A percentile compares a stretch with the other conserved stretches of the same genome.
phyloP scores from a whole-genome alignment of 371 early-diverging fungal species.

The Encephalitozoon hellem region DNA sequence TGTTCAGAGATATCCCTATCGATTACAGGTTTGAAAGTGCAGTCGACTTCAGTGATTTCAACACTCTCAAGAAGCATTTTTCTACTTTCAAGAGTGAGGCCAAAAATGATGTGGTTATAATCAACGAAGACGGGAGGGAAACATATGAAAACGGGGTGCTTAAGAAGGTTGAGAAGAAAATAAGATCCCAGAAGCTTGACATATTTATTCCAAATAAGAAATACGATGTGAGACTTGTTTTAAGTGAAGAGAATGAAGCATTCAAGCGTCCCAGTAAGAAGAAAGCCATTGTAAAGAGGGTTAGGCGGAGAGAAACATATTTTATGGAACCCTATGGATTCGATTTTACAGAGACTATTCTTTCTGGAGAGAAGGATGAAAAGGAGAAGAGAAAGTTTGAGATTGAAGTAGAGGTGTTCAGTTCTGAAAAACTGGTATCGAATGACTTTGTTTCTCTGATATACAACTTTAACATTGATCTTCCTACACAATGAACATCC shows the following conservation, averaged over 20 bases:
- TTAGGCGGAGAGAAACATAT: conserved; percentile 13
- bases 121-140: conserved; percentile 10
- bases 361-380: conserved; percentile 8
- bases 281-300: neutral
- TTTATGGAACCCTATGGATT: conserved; percentile 9
- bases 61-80: neutral
- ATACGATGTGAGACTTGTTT: conserved; percentile 30
- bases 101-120: conserved; percentile 10
- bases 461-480: conserved; percentile 7
- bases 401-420: conserved; percentile 31
- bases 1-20: conserved; percentile 7
- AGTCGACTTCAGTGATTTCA: conserved; percentile 15
- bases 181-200: conserved; percentile 1
- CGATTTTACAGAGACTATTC: conserved; percentile 20
- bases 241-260: conserved; percentile 9
- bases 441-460: neutral
- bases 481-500: neutral
- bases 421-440: conserved; percentile 1
- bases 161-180: conserved; percentile 27
- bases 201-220: conserved; percentile 18
- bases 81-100: neutral
- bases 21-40: conserved; percentile 17
- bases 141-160: conserved; percentile 2
- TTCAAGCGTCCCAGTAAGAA: conserved; percentile 8
- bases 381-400: conserved; percentile 18